Evolutionary conservation across 352 stramenopile genomes (phyloP).

Genomic region (Phytophthora pluvialis): DNA sequence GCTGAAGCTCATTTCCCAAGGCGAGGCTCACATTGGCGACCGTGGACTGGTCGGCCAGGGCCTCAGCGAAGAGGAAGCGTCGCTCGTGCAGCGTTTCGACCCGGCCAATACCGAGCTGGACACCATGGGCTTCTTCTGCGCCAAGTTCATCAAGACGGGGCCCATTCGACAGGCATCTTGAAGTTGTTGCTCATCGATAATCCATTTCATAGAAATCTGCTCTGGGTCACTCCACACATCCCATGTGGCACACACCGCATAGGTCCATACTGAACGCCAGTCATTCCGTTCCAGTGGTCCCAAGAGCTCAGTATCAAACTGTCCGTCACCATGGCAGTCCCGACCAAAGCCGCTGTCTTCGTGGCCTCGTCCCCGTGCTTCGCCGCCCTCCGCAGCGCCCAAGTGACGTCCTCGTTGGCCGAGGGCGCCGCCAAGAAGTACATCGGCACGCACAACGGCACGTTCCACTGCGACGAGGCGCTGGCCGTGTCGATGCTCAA

Average conservation of each 20-base stretch:
- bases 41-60: slow-evolving; percentile 78
- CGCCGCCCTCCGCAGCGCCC: slow-evolving; percentile 56
- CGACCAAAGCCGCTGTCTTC: slow-evolving; percentile 70
- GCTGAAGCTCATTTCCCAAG: slow-evolving; percentile 77
- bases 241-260: slow-evolving; percentile 1
- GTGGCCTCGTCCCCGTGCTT: slow-evolving; percentile 71
- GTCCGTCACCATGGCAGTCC: slow-evolving; percentile 53
- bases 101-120: slow-evolving; percentile 76
- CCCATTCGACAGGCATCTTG: slow-evolving; percentile 43
- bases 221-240: background rate
- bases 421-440: slow-evolving; percentile 78
- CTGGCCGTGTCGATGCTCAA: slow-evolving; percentile 98
- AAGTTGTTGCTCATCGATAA: background rate
- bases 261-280: slow-evolving; percentile 17
- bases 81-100: slow-evolving; percentile 91
- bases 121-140: slow-evolving; percentile 95
- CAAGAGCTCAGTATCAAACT: slow-evolving; percentile 2
- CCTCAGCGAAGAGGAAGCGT: slow-evolving; percentile 70
- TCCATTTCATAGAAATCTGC: background rate
- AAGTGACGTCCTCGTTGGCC: slow-evolving; percentile 54
- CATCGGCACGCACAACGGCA: slow-evolving; percentile 97
- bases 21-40: slow-evolving; percentile 60
- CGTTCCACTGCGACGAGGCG: slow-evolving; percentile 99
- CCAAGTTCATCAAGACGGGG: slow-evolving; percentile 91
- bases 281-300: slow-evolving; percentile 29